phyloP scores from a whole-genome alignment of 805 yeast genomes.

The Kluyveromyces aestuarii region DNA sequence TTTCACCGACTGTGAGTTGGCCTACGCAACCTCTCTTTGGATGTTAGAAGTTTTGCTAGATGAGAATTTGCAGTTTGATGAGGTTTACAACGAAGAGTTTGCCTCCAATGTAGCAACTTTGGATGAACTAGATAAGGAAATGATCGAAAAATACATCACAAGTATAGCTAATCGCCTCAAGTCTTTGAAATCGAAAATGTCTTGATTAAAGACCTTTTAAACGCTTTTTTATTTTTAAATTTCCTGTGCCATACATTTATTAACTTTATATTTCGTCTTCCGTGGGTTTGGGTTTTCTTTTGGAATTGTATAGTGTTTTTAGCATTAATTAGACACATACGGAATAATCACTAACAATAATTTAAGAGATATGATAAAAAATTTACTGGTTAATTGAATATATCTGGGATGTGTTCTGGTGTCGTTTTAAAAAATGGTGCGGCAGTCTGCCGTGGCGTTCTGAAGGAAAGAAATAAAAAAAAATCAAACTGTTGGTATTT shows the following conservation, averaged over 20 bases:
- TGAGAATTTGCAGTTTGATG: conserved; percentile 64
- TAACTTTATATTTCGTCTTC: neutral
- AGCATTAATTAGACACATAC: neutral
- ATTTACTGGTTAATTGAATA: no score
- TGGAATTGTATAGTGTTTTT: neutral
- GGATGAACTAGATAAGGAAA: conserved; percentile 63
- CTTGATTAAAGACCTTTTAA: neutral
- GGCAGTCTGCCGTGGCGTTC: no score
- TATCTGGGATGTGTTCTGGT: no score
- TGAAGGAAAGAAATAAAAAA: no score
- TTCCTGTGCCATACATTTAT: conserved; percentile 1
- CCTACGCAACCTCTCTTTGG: conserved; percentile 90
- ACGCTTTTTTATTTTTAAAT: neutral
- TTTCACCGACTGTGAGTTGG: conserved; percentile 63
- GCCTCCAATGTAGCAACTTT: conserved; percentile 32
- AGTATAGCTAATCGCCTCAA: conserved; percentile 75
- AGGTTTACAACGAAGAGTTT: conserved; percentile 20
- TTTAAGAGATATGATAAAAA: neutral
- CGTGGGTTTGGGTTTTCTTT: neutral
- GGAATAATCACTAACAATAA: neutral
- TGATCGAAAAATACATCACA: conserved; percentile 72
- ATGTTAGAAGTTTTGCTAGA: conserved; percentile 85
- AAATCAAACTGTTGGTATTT: no score
- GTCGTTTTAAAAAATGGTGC: no score
- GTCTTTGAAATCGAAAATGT: conserved; percentile 55